Base-by-base conservation (phyloP, 176 grass and related monocot species). In the Oryza punctata region DNA sequence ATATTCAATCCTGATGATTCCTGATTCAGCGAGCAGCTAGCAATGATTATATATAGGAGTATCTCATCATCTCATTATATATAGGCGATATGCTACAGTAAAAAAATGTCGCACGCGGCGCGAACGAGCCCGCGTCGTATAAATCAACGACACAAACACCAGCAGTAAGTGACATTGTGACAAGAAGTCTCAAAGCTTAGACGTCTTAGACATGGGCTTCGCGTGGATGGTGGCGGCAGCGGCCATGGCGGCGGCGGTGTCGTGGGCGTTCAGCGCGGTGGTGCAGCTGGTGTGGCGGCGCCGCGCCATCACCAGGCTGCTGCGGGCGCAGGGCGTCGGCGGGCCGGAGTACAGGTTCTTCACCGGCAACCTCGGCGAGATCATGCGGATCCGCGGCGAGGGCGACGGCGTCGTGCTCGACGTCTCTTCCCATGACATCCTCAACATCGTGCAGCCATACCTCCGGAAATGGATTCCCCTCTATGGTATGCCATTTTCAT, bases 391-490 rank as follows among this genome's bases (percentile, higher is more conserved):
- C 46, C 84, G 69, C 15, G 75, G 11, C 25, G 84, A 76, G 0
- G 47, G 2, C 21, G 85, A 73, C 26, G 54, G 12, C 25, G 5
- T 25, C 32, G 26, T 45, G 52, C 76, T 94, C 2, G 84, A 78
- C 50, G 19, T 67, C 73, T 24, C 18, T 37, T 57, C 38, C 40
- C 87, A 94, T 41, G 89, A 94, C 75, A 68, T 91, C 77, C n/a
- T 76, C 57, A 60, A 84, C 73, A 68, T 88, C 61, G 89, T 94
- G 60, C 84, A 89, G 44, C 86, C 82, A 0, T 78, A 94, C 54
- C 67, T 82, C 45, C 67, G n/a, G 64, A 82, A 85, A 65, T 91
- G 89, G 89, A 89, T 87, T 44, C 0, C 40, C 38, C 43, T 85
- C 71, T 89, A 91, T 44, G 89, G 89, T 35, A 35, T 5, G 33